Evolutionary conservation across 2,329 filamentous ascomycete species (phyloP).

Genomic region (Ascochyta lentis): DNA sequence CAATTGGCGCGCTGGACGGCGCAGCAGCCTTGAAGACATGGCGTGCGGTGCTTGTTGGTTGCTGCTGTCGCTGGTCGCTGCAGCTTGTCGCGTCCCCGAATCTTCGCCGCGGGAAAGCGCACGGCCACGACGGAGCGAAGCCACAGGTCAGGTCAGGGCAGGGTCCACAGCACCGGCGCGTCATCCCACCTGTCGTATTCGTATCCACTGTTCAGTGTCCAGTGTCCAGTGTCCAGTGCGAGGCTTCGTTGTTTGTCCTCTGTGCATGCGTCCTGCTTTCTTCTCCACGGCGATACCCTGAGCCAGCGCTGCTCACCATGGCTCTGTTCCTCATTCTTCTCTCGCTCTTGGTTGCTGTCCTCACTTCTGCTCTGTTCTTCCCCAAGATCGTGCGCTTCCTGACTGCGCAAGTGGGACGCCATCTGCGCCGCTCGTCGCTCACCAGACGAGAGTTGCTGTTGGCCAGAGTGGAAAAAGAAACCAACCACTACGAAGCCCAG

Average conservation of each 20-base stretch:
- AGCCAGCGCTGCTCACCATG: slow-evolving; percentile 31
- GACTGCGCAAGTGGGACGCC: slow-evolving; percentile 37
- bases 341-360: slow-evolving; percentile 33
- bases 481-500: slow-evolving; percentile 31
- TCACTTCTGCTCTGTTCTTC: slow-evolving; percentile 34
- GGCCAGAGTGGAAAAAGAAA: slow-evolving; percentile 41
- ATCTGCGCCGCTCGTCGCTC: slow-evolving; percentile 41
- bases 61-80: slow-evolving; percentile 1
- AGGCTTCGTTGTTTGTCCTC: slow-evolving; percentile 16
- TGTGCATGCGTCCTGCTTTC: slow-evolving; percentile 17
- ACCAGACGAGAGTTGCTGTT: slow-evolving; percentile 44
- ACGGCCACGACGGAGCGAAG: slow-evolving; percentile 4
- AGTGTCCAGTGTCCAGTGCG: background rate
- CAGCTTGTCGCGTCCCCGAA: slow-evolving; percentile 1
- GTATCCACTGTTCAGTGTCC: background rate
- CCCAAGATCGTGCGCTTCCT: slow-evolving; percentile 36
- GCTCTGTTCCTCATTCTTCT: slow-evolving; percentile 31
- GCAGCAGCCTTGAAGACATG: slow-evolving; percentile 36
- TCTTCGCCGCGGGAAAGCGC: slow-evolving; percentile 28
- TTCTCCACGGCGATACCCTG: slow-evolving; percentile 19
- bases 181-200: slow-evolving; percentile 38
- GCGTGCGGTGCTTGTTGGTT: slow-evolving; percentile 21
- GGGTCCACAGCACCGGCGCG: slow-evolving; percentile 30
- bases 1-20: slow-evolving; percentile 35
- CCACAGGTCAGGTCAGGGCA: slow-evolving; percentile 7